phyloP scores from a whole-genome alignment of 2,329 filamentous ascomycete genomes.

The Curvularia spicifera region DNA sequence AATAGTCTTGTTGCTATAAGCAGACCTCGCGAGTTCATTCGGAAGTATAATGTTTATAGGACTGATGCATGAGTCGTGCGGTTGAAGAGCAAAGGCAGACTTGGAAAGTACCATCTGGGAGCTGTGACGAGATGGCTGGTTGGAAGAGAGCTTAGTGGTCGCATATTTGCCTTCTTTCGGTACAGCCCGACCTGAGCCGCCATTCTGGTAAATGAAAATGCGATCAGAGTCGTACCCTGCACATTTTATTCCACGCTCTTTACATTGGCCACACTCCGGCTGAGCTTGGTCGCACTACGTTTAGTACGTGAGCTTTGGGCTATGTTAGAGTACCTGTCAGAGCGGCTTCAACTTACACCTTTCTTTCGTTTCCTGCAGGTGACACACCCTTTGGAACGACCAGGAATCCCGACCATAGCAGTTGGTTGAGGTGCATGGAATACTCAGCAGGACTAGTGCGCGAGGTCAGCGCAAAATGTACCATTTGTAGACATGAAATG shows the following conservation, averaged over 20 bases:
- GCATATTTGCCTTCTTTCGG: conserved; percentile 2
- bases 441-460: conserved; percentile 1
- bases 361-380: conserved; percentile 57
- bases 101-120: conserved; percentile 6
- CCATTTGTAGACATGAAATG: conserved; percentile 21
- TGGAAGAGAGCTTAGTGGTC: conserved; percentile 4
- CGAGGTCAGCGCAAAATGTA: conserved; percentile 26
- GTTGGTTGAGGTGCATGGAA: not conserved
- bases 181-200: not conserved
- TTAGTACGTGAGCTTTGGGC: conserved; percentile 4
- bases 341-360: conserved; percentile 54
- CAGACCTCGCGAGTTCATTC: conserved; percentile 26
- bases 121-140: conserved; percentile 8
- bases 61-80: not conserved
- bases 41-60: conserved; percentile 18
- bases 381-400: conserved; percentile 44
- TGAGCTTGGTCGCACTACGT: conserved; percentile 66
- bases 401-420: conserved; percentile 36
- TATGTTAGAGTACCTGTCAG: not conserved
- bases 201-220: conserved; percentile 61
- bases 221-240: conserved; percentile 69
- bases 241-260: conserved; percentile 63
- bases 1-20: conserved; percentile 32
- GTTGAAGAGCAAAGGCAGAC: not conserved
- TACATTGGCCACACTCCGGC: conserved; percentile 67